Conservation (phyloP, 2,329 filamentous ascomycete species). For the Scedosporium dehoogii region DNA sequence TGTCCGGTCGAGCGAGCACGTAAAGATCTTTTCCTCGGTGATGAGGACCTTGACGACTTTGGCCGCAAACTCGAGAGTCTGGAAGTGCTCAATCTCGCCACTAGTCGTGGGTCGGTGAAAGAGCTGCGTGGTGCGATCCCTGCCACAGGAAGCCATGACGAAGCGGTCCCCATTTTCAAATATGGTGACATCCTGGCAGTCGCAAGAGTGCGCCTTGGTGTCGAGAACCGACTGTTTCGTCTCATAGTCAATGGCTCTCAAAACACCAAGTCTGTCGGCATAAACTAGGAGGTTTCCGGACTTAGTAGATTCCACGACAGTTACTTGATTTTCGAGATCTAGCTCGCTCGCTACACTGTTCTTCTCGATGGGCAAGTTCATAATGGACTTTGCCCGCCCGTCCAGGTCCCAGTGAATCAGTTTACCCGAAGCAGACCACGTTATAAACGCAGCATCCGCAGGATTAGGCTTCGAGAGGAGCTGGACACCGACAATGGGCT, state of each 20-base stretch:
- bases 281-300: conserved; percentile 61
- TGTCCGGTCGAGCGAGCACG: conserved; percentile 80
- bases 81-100: conserved; percentile 63
- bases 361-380: conserved; percentile 63
- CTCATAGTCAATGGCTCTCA: conserved; percentile 57
- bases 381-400: conserved; percentile 55
- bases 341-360: conserved; percentile 36
- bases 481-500: conserved; percentile 64
- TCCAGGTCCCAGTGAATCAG: conserved; percentile 75
- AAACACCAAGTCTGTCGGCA: conserved; percentile 77
- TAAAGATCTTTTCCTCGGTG: conserved; percentile 65
- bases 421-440: conserved; percentile 75
- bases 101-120: conserved; percentile 49
- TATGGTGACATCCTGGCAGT: conserved; percentile 74
- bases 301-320: conserved; percentile 48
- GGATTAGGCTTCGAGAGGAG: conserved; percentile 50
- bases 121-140: conserved; percentile 90
- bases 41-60: conserved; percentile 68
- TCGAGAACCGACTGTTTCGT: conserved; percentile 55
- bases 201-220: conserved; percentile 76
- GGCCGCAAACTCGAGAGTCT: conserved; percentile 88
- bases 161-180: conserved; percentile 48
- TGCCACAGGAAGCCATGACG: conserved; percentile 71
- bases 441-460: conserved; percentile 63
- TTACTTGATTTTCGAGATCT: conserved; percentile 48